Percentiles rank a stretch among this genome's conserved stretches.
Evolutionary conservation across 2,329 filamentous ascomycete genomes (phyloP).

Genomic region (Penicillium corylophilum): DNA sequence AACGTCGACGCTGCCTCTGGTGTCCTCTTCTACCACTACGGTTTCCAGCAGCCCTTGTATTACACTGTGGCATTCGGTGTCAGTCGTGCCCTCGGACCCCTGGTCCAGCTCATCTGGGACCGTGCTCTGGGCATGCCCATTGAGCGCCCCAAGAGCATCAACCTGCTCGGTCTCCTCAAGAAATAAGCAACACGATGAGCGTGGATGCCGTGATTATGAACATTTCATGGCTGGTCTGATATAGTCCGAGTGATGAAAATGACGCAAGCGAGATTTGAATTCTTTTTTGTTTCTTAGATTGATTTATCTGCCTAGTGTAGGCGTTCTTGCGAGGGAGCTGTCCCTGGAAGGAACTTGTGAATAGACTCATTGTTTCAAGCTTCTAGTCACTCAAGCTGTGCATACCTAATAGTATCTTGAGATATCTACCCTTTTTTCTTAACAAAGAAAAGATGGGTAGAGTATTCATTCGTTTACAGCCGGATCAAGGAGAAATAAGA

Average conservation of each 20-base stretch:
- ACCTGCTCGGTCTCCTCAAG: conserved; percentile 80
- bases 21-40: conserved; percentile 96
- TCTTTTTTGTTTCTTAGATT: conserved; percentile 3
- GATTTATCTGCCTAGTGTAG: not conserved
- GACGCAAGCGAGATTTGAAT: conserved; percentile 10
- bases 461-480: too few species aligned
- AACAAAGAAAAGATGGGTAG: too few species aligned
- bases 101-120: conserved; percentile 96
- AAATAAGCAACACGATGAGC: conserved; percentile 21
- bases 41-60: conserved; percentile 95
- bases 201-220: not conserved
- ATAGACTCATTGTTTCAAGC: conserved; percentile 2
- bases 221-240: not conserved
- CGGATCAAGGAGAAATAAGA: too few species aligned
- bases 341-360: not conserved
- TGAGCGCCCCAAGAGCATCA: conserved; percentile 97
- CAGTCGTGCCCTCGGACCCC: conserved; percentile 72
- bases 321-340: not conserved
- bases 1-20: conserved; percentile 94
- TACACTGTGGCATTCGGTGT: conserved; percentile 74
- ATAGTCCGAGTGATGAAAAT: conserved; percentile 9
- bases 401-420: not conserved
- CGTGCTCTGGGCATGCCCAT: conserved; percentile 90
- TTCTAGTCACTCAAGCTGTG: too few species aligned
- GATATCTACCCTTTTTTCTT: too few species aligned